Evolutionary conservation across 2,329 filamentous ascomycete species (phyloP), one percentile per base, ranked within the genome.

Genomic region (Cadophora sp.): DNA sequence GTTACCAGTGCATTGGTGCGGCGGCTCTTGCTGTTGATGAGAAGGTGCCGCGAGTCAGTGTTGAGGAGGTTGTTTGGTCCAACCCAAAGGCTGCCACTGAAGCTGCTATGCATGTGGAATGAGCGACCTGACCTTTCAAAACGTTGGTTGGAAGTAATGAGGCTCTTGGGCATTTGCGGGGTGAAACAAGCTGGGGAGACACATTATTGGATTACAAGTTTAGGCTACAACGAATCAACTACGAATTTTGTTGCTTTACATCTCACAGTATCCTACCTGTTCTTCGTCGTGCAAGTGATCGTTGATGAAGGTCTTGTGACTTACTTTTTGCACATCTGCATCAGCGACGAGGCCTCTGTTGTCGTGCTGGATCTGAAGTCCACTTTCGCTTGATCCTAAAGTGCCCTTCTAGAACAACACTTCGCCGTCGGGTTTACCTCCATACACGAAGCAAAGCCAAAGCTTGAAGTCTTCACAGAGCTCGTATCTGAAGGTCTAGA

Each of bases 1-100:
- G 71, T 7, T 83, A 83, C 24, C 62, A 69, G 51, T 72, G 70
- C 46, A 48, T 69, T 24, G 68, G 68, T 40, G 65, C 67, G 8
- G 68, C 68, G 3, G 69, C 68, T 27, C 34, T 71, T 34, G 67
- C 66, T 12, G 63, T 67, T 31, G 69, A 69, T 55, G 65, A 69
- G 43, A 71, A 71, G 56, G 53, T 59, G 3, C 50, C 61, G n/a
- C 59, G 67, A 40, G 59, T 68, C 27, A 66, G 62, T 27, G 37
- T 67, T 43, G 64, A 69, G 50, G 69, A 68, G 34, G 62, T 68
- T 48, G 62, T 64, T 55, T 66, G 60, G 63, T 34, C 58, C 8
- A 62, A 68, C 29, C 58, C 51, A 8, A 68, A 70, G 51, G 66
- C 37, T 27, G 63, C 53, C 6, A 64, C 68, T 60, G 68, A 70